phyloP scores from a whole-genome alignment of 176 grass and related monocot genomes.

The Thalia dealbata region DNA sequence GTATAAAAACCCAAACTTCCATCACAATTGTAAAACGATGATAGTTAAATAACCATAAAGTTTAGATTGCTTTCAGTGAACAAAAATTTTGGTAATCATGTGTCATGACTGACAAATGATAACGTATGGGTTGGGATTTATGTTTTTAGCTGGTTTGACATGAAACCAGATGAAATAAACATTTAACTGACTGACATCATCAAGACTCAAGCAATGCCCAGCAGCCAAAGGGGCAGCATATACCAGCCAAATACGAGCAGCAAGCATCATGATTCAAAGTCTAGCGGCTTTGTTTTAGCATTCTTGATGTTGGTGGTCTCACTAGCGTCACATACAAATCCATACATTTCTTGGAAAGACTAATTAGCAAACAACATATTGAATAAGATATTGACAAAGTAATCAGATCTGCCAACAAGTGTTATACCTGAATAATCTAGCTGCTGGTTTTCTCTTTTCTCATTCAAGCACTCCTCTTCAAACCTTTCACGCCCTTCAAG shows the following conservation, averaged over 20 bases:
- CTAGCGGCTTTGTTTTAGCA: too few relatives aligned
- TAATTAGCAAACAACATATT: not conserved
- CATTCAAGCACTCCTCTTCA: slow-evolving; percentile 66
- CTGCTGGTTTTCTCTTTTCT: slow-evolving; percentile 32
- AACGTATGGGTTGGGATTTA: too few relatives aligned
- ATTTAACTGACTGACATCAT: too few relatives aligned
- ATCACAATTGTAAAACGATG: not conserved
- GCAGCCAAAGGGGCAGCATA: too few relatives aligned
- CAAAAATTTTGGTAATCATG: too few relatives aligned
- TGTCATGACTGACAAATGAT: too few relatives aligned
- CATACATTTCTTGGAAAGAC: not conserved
- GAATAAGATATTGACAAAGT: not conserved
- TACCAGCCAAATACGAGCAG: too few relatives aligned
- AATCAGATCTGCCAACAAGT: not conserved
- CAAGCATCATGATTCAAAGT: too few relatives aligned
- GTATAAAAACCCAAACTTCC: not conserved
- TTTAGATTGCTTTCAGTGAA: too few relatives aligned
- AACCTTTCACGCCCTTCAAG: slow-evolving; percentile 83
- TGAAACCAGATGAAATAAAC: too few relatives aligned
- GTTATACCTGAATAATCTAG: slow-evolving; percentile 35
- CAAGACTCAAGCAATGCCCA: too few relatives aligned
- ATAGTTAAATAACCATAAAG: not conserved
- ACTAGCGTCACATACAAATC: not conserved
- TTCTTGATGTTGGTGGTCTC: not conserved
- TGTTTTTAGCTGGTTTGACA: too few relatives aligned